Conservation (phyloP, 306 rosid species). For the Vigna reflexopilosa region DNA sequence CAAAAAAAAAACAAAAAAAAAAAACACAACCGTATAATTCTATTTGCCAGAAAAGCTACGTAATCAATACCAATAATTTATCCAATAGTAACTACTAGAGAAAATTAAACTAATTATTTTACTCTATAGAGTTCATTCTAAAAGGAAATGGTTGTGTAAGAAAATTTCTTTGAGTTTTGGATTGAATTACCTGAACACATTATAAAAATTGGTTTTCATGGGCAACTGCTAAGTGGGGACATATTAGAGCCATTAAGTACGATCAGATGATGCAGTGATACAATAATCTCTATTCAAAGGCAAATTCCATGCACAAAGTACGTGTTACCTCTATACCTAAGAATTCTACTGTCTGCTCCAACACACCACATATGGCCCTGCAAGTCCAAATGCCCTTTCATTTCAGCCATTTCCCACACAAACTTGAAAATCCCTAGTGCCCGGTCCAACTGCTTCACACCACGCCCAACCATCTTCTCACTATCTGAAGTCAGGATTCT, state of each 20-base stretch:
- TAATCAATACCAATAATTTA: too few species aligned
- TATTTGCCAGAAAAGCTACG: too few species aligned
- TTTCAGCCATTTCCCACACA: conserved; percentile 83
- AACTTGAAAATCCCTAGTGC: conserved; percentile 79
- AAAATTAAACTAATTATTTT: too few species aligned
- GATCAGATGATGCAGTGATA: conserved; percentile 5
- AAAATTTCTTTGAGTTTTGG: too few species aligned
- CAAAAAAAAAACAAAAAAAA: too few species aligned
- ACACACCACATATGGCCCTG: conserved; percentile 92
- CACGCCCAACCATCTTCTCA: conserved; percentile 72
- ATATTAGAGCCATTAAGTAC: neutral
- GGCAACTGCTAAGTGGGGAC: conserved; percentile 1
- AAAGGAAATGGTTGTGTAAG: too few species aligned
- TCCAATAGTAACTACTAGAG: too few species aligned
- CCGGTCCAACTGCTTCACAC: conserved; percentile 81
- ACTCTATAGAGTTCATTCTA: too few species aligned
- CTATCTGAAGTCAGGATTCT: conserved; percentile 75
- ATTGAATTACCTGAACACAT: conserved; percentile 26
- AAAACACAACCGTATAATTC: too few species aligned
- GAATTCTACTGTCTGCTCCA: conserved; percentile 63
- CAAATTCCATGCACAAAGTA: conserved; percentile 65
- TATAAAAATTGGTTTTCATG: too few species aligned
- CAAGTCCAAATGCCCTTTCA: conserved; percentile 71
- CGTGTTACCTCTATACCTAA: conserved; percentile 69
- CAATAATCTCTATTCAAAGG: conserved; percentile 48